Evolutionary conservation across 306 rosid genomes (phyloP).

Genomic region (Quercus aquifolioides): DNA sequence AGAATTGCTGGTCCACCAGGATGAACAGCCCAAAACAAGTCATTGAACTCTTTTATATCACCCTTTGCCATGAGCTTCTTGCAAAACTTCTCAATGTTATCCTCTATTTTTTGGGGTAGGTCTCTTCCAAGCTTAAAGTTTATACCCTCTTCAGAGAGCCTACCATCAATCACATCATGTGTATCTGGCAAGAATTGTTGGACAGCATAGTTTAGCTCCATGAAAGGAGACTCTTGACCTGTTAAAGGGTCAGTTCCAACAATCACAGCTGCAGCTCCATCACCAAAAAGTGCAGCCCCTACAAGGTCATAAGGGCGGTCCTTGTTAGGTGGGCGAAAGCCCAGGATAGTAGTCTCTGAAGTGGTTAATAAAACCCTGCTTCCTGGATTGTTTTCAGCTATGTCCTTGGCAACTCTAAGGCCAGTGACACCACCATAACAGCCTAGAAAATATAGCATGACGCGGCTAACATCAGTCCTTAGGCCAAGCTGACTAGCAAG

Average conservation of each 20-base stretch:
- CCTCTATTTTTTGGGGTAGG: conserved; percentile 86
- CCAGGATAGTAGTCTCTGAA: conserved; percentile 92
- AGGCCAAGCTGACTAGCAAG: conserved; percentile 74
- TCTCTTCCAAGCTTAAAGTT: conserved; percentile 90
- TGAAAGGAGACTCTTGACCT: conserved; percentile 65
- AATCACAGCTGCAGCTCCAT: conserved; percentile 88
- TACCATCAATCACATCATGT: conserved; percentile 74
- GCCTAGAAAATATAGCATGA: conserved; percentile 89
- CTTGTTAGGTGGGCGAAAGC: conserved; percentile 81
- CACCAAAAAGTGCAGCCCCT: conserved; percentile 98
- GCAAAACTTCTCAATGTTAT: conserved; percentile 86
- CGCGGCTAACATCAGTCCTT: conserved; percentile 54
- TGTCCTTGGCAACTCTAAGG: conserved; percentile 90
- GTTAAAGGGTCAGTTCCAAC: conserved; percentile 60
- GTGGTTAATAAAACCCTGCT: conserved; percentile 71
- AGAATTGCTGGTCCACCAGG: conserved; percentile 95
- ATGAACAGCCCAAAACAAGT: conserved; percentile 93
- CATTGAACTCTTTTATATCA: conserved; percentile 48
- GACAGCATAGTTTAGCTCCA: conserved; percentile 71
- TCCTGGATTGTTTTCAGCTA: conserved; percentile 90
- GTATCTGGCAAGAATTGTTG: conserved; percentile 83
- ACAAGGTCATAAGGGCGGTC: conserved; percentile 90
- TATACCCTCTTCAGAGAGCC: conserved; percentile 78
- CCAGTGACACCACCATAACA: conserved; percentile 95
- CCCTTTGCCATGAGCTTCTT: conserved; percentile 54